These are phyloP conservation scores for Pseudogymnoascus sp. DNA, from an alignment of 2,329 filamentous ascomycete genomes.

Conservation along the genomic window DNA sequence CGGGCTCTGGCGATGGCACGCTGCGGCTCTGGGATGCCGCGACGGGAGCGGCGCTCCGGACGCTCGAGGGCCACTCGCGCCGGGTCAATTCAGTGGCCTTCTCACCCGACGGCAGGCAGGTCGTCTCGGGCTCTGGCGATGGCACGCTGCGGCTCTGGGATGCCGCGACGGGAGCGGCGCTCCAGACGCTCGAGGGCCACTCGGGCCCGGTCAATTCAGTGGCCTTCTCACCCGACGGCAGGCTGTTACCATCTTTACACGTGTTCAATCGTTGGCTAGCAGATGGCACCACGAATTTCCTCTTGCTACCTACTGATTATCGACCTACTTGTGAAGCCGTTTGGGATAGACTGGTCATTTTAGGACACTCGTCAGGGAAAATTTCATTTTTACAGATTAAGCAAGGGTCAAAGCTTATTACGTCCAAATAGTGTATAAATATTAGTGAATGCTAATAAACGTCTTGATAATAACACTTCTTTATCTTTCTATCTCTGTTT, in stretches of 20 bases:
- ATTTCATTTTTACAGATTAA: background rate
- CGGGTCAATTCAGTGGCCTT: background rate
- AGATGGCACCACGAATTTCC: no score
- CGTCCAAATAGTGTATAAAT: background rate
- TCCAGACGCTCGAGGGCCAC: slow-evolving; percentile 9
- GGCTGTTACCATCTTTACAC: no score
- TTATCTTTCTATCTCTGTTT: no score
- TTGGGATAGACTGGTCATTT: background rate
- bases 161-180: background rate
- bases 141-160: slow-evolving; percentile 13
- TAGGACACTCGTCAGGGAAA: background rate
- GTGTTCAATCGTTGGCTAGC: no score
- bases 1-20: no score
- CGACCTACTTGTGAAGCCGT: no score
- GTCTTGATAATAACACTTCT: no score
- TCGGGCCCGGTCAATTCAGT: slow-evolving; percentile 10
- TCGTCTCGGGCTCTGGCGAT: slow-evolving; percentile 9
- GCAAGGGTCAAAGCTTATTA: background rate
- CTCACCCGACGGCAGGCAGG: background rate
- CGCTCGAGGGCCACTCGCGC: slow-evolving; percentile 11
- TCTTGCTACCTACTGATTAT: no score
- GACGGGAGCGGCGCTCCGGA: background rate
- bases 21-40: no score
- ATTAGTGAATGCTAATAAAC: no score
- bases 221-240: slow-evolving; percentile 12